Conservation (phyloP, 2,329 filamentous ascomycete species). For the Bipolaris victoriae region DNA sequence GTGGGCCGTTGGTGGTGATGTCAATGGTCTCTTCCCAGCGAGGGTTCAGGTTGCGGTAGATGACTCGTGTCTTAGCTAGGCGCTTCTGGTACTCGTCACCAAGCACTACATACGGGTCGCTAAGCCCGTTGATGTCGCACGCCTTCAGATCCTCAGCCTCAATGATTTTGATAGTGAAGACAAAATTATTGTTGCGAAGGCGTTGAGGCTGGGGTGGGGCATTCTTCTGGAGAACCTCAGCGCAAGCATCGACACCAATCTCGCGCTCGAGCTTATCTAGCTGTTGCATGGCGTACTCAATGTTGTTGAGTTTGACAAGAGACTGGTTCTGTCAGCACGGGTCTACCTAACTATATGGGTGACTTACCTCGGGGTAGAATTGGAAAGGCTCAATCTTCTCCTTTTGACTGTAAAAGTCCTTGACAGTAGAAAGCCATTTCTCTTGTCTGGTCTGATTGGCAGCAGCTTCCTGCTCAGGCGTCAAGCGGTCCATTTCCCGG, state of each 20-base stretch:
- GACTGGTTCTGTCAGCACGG: slow-evolving; percentile 62
- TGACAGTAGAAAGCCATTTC: slow-evolving; percentile 89
- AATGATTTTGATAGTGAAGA: slow-evolving; percentile 98
- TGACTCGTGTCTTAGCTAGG: slow-evolving; percentile 89
- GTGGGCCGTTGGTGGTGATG: slow-evolving; percentile 86
- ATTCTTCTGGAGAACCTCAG: slow-evolving; percentile 76
- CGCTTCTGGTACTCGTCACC: slow-evolving; percentile 98
- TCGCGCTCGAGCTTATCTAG: slow-evolving; percentile 87
- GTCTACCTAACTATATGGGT: not conserved
- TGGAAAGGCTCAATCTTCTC: slow-evolving; percentile 97
- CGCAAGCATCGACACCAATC: slow-evolving; percentile 91
- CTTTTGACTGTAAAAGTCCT: slow-evolving; percentile 89
- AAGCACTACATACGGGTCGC: slow-evolving; percentile 95
- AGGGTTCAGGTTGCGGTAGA: slow-evolving; percentile 88
- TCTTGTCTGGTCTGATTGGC: slow-evolving; percentile 83
- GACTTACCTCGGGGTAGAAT: slow-evolving; percentile 84
- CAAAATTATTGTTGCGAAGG: slow-evolving; percentile 80
- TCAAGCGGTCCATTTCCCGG: slow-evolving; percentile 90
- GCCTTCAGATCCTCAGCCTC: slow-evolving; percentile 97
- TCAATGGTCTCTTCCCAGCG: slow-evolving; percentile 98
- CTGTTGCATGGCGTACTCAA: slow-evolving; percentile 92
- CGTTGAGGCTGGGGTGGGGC: slow-evolving; percentile 73
- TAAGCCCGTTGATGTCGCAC: slow-evolving; percentile 93
- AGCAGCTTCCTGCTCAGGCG: slow-evolving; percentile 82
- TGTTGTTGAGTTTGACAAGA: slow-evolving; percentile 96